Evolutionary conservation across 257 asterid genomes (phyloP), one percentile per base, ranked within the genome.

Genomic region (Gardenia jasminoides): DNA sequence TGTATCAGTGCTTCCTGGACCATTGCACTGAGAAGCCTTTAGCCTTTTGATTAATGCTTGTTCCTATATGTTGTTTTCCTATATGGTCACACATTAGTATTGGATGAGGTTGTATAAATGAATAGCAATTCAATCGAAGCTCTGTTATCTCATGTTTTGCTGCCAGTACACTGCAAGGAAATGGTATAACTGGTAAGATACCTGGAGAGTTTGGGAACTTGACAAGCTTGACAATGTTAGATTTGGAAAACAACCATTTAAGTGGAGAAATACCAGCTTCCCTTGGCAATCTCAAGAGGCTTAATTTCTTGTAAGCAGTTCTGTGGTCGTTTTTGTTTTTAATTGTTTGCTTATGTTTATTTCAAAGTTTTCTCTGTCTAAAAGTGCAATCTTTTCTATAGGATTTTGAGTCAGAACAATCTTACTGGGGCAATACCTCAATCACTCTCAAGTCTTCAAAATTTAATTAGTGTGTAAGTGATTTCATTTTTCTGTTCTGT

Each of bases 81-180:
- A 15, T 28, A 15, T 72, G 48, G 31, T 39, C 22, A 10, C 10
- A 50, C 48, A 31, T 1, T 13, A 10, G 76, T 50, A 4, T 31
- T 43, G 15, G 39, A 52, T 61, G 31, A 72, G 24, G 33, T 28
- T 54, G 3, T 74, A 7, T 20, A 59, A 39, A 22, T 19, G 13
- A 47, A 47, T 47, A 47, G 16, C 52, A 13, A 47, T 46, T 46
- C 50, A 10, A 10, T 46, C 50, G 10, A 46, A 46, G 11, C 15
- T 47, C 52, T 47, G 16, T 47, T 47, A 70, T 24, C 44, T 77
- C 8, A 33, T 28, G 72, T 47, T 52, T 50, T 61, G 41, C 58
- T 80, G 81, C 82, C 93, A 95, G 99, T 79, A 89, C 94, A 76
- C 78, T 95, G 84, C 96, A 92, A 87, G 99, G 99, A 77, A 95